Conservation (phyloP, 2,329 filamentous ascomycete genomes). For the Cytospora piceae region DNA sequence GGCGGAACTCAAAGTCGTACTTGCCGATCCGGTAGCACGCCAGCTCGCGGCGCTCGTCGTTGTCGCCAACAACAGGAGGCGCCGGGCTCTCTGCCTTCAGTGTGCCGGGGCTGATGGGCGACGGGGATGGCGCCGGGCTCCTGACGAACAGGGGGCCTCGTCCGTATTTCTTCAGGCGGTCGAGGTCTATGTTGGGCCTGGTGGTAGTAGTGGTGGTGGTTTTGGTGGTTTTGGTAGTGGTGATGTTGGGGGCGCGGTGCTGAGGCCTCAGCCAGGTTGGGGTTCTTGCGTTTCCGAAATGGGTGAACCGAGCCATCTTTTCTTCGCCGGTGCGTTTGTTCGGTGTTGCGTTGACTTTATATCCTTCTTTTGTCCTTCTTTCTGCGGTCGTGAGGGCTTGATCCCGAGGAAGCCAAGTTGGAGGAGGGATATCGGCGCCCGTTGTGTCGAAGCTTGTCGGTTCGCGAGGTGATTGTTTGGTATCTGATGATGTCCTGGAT, state of each 20-base stretch:
- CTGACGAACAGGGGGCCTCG: neutral
- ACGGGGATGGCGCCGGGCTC: neutral
- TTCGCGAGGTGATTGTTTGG: too few relatives aligned
- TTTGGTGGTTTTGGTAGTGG: neutral
- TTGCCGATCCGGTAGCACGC: neutral
- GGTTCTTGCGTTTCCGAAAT: neutral
- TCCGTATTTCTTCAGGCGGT: neutral
- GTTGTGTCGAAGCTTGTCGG: neutral
- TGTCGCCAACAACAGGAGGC: too few relatives aligned
- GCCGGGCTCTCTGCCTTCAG: neutral
- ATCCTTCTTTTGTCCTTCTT: neutral
- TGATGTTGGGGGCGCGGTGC: neutral
- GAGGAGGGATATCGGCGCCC: neutral
- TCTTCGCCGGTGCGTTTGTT: neutral
- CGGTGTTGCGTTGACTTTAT: neutral
- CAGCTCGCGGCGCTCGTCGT: neutral
- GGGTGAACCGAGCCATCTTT: neutral
- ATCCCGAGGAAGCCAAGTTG: neutral
- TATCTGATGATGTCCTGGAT: neutral
- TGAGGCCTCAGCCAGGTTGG: neutral
- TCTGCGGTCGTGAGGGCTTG: neutral
- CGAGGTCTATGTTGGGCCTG: too few relatives aligned
- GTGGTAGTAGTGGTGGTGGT: neutral
- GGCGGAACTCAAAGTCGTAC: neutral
- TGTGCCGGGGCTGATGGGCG: neutral